Evolutionary conservation across 208 protist genomes (phyloP).

Genomic region (Crithidia acanthocephali): DNA sequence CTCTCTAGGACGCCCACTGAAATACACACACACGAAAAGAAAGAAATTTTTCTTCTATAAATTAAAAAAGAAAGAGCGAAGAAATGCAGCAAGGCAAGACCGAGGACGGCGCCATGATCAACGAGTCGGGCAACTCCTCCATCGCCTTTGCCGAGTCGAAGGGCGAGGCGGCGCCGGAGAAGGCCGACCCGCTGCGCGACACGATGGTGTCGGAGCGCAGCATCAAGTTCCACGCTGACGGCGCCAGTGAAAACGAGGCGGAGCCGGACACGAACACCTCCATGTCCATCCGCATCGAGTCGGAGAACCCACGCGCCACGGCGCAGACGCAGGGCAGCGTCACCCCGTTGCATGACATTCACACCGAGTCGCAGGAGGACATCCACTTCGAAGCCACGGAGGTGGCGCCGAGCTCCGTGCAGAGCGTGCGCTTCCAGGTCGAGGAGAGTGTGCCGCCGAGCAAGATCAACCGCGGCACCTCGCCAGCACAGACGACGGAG

Average conservation of each 20-base stretch:
- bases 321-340: background rate
- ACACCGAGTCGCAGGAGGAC: slow-evolving; percentile 18
- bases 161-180: background rate
- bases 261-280: slow-evolving; percentile 10
- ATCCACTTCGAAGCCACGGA: slow-evolving; percentile 24
- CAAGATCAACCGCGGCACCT: slow-evolving; percentile 6
- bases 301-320: slow-evolving; percentile 8
- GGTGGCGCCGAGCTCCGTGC: slow-evolving; percentile 12
- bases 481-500: background rate
- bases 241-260: background rate
- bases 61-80: slow-evolving; percentile 12
- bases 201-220: slow-evolving; percentile 11
- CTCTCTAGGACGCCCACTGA: background rate
- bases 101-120: slow-evolving; percentile 3
- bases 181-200: background rate
- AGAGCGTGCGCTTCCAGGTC: slow-evolving; percentile 28
- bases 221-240: slow-evolving; percentile 24
- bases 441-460: slow-evolving; percentile 6
- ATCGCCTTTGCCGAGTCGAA: slow-evolving; percentile 24
- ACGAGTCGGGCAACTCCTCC: slow-evolving; percentile 22
- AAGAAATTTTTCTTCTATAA: no score
- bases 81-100: background rate
- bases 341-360: background rate
- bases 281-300: slow-evolving; percentile 14
- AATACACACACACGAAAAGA: background rate